phyloP scores from a whole-genome alignment of 106 monocot species.

The Dendrobium huoshanense region DNA sequence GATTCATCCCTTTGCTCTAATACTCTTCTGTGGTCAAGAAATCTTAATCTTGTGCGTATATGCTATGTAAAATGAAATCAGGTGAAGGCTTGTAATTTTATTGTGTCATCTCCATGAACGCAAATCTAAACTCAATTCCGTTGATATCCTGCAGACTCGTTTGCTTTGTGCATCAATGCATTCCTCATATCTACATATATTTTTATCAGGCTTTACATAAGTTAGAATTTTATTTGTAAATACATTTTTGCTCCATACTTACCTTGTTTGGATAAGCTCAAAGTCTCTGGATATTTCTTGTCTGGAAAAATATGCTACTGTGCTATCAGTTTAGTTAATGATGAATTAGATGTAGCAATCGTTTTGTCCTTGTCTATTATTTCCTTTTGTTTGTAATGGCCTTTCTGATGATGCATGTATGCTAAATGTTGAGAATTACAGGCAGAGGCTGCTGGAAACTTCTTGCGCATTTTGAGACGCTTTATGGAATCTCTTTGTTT shows the following conservation, averaged over 20 bases:
- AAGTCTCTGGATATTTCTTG: neutral
- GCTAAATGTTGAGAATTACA: constrained; percentile 10
- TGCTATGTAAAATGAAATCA: neutral
- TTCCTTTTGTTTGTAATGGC: neutral
- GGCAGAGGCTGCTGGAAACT: constrained; percentile 44
- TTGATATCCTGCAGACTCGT: neutral
- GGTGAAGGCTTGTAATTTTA: neutral
- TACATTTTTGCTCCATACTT: neutral
- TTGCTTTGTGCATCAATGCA: neutral
- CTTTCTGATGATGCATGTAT: neutral
- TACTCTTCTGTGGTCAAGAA: neutral
- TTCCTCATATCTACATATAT: neutral
- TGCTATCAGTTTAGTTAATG: neutral
- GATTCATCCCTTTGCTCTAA: neutral
- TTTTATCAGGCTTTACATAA: neutral
- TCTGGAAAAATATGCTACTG: neutral
- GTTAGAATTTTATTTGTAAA: neutral
- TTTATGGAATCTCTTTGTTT: constrained; percentile 54
- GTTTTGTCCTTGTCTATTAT: neutral
- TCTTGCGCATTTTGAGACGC: constrained; percentile 28
- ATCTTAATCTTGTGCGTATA: neutral
- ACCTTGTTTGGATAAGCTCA: neutral
- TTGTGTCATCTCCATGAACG: neutral
- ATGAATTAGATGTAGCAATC: no score
- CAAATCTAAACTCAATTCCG: neutral